phyloP scores from a whole-genome alignment of 352 stramenopile genomes.

The Pythium apleroticum region DNA sequence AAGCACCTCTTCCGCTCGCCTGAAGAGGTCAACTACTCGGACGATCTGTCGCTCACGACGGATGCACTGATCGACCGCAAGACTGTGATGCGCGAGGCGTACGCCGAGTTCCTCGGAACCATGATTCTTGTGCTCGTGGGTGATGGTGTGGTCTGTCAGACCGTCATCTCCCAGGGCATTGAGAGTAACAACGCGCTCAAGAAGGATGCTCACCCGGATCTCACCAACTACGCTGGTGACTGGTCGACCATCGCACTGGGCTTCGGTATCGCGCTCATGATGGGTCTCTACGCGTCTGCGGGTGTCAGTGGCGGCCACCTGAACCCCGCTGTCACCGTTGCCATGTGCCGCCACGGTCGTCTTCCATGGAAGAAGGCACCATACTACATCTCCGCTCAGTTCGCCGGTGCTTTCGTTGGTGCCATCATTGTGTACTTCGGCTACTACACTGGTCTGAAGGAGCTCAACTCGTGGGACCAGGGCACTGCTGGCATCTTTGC shows the following conservation, averaged over 20 bases:
- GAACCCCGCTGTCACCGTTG: conserved; percentile 66
- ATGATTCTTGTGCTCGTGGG: conserved; percentile 36
- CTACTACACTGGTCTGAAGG: conserved; percentile 56
- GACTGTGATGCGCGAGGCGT: conserved; percentile 28
- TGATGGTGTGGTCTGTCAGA: conserved; percentile 45
- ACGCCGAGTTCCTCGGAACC: conserved; percentile 35
- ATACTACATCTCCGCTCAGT: conserved; percentile 65
- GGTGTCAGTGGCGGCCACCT: conserved; percentile 69
- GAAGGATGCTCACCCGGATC: conserved; percentile 43
- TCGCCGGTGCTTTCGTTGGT: conserved; percentile 60
- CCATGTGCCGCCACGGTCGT: conserved; percentile 61
- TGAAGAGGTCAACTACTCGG: conserved; percentile 35
- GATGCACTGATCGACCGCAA: conserved; percentile 38
- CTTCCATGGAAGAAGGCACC: conserved; percentile 64
- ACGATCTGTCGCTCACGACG: conserved; percentile 53
- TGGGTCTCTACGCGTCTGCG: conserved; percentile 64
- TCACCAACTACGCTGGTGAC: conserved; percentile 59
- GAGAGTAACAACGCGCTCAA: conserved; percentile 49
- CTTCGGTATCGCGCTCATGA: conserved; percentile 71
- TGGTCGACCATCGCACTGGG: conserved; percentile 72
- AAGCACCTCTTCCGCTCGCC: conserved; percentile 36
- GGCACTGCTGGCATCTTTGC: conserved; percentile 71
- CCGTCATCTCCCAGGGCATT: conserved; percentile 61
- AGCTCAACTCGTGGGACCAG: conserved; percentile 61
- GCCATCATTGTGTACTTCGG: conserved; percentile 64